Conservation (phyloP, 192 early-diverging fungal species). For the Irineochytrium annulatum region DNA sequence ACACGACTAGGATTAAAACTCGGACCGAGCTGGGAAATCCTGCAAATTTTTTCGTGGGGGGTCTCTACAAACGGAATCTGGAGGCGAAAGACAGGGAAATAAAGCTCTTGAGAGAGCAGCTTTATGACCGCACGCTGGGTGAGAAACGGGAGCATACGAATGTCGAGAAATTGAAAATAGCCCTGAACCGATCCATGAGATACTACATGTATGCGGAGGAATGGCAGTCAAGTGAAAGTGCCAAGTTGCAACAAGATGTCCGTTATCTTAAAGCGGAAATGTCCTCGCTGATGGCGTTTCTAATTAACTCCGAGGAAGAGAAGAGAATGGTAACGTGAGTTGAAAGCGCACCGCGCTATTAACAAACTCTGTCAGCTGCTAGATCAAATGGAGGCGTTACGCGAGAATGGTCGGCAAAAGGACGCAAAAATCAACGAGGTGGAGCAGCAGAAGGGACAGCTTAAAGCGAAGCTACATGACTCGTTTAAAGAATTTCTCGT, state of each 20-base stretch:
- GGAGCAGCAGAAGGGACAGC: conserved; percentile 25
- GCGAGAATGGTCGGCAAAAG: conserved; percentile 15
- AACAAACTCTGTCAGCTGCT: conserved; percentile 22
- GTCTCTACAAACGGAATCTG: conserved; percentile 46
- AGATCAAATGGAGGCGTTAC: conserved; percentile 32
- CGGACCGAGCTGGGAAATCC: no score
- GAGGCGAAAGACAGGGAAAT: conserved; percentile 50
- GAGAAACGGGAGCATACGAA: conserved; percentile 30
- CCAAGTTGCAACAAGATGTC: conserved; percentile 46
- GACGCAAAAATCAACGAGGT: conserved; percentile 28
- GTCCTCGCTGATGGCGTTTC: conserved; percentile 50
- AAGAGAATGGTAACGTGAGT: conserved; percentile 38
- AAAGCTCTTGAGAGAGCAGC: conserved; percentile 35
- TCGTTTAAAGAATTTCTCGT: conserved; percentile 51
- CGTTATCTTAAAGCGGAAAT: conserved; percentile 49
- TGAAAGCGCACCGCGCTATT: neutral
- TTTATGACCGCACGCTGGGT: conserved; percentile 30
- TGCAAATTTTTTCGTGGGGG: conserved; percentile 37
- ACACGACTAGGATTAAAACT: conserved; percentile 1
- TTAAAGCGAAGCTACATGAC: conserved; percentile 45
- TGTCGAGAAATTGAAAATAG: conserved; percentile 41
- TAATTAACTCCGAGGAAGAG: conserved; percentile 56
- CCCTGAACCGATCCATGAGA: conserved; percentile 46
- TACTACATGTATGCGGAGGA: conserved; percentile 60
- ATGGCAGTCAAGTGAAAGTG: conserved; percentile 49